Base-by-base conservation (phyloP, 352 stramenopile species). In the Phytophthora ramorum region DNA sequence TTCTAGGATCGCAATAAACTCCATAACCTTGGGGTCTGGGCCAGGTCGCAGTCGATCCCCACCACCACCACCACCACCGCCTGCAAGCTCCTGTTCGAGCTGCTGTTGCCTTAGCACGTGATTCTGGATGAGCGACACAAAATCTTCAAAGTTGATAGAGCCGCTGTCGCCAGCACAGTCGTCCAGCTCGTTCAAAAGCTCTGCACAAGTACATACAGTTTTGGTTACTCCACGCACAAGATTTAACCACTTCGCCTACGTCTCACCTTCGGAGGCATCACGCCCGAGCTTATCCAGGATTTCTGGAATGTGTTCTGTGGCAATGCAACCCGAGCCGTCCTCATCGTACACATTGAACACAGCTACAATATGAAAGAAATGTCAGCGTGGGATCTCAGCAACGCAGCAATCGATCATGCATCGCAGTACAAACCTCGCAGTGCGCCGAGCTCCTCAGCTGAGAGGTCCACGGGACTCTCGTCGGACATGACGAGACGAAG, bases 1-100 rank as follows among this genome's bases (percentile, higher is more conserved):
- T 58, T 98, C 94, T 24, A 98, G 61, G 46, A 98, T 98, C 16
- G 82, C 73, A 55, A 98, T 89, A 63, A 98, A 98, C 71, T 98
- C 91, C 63, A 97, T 84, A 7, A 98, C 92, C 50, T 97, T 98
- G 1, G 91, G 89, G 56, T 97, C 91, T 3, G 90, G 80, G 0
- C 81, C 86, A n/a, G 86, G 44, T 1, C 68, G 81, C 24, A 89
- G 79, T 19, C 73, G 64, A 63, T 87, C 81, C 19, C 63, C 74
- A 22, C 35, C 38, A 55, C 41, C 30, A 4, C 47, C 66, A 19
- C 46, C 40, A 13, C 37, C 62, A 9, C 66, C 66, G 4, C 66
- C 66, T 41, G 75, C 76, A 35, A 79, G 52, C 13, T 87, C 79
- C 20, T 79, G 73, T 8, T 79, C 63, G 35, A 82, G 66, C 30